These are phyloP conservation scores for Tetradesmus obliquus DNA, from an alignment of 139 green algal species.

Conservation along the genomic window DNA sequence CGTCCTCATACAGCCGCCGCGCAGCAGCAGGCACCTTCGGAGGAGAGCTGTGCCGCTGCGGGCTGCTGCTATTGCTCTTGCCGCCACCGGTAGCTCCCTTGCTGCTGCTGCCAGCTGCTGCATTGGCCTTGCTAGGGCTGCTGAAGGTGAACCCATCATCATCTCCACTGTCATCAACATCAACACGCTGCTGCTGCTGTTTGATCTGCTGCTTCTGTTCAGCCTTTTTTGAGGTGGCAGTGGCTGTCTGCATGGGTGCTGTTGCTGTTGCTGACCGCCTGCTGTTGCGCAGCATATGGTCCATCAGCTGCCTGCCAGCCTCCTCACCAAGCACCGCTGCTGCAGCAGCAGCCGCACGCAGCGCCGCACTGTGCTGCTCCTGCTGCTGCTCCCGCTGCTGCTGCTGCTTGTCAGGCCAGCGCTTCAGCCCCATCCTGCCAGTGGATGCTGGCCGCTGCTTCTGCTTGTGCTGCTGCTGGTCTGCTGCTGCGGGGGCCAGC, in stretches of 20 bases:
- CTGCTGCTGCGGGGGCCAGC: neutral
- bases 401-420: neutral
- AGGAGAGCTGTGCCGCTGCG: neutral
- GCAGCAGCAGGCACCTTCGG: neutral
- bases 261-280: neutral
- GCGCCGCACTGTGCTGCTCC: neutral
- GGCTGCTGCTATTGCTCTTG: neutral
- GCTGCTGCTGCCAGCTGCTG: neutral
- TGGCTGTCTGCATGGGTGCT: neutral
- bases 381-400: neutral
- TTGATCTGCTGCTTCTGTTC: neutral
- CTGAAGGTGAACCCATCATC: neutral
- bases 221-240: neutral
- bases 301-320: constrained; percentile 24
- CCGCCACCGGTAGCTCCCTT: neutral
- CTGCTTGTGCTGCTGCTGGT: constrained; percentile 22
- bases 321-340: constrained; percentile 29
- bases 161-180: neutral
- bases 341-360: constrained; percentile 18
- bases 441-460: constrained; percentile 23
- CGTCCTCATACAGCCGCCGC: constrained; percentile 22
- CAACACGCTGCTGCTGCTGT: neutral
- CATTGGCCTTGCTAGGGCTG: neutral
- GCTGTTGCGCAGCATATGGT: constrained; percentile 13
- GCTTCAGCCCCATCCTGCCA: neutral